These are phyloP conservation scores for Pseudophaeomoniella oleicola DNA, from an alignment of 2,329 filamentous ascomycete genomes.

Conservation along the genomic window DNA sequence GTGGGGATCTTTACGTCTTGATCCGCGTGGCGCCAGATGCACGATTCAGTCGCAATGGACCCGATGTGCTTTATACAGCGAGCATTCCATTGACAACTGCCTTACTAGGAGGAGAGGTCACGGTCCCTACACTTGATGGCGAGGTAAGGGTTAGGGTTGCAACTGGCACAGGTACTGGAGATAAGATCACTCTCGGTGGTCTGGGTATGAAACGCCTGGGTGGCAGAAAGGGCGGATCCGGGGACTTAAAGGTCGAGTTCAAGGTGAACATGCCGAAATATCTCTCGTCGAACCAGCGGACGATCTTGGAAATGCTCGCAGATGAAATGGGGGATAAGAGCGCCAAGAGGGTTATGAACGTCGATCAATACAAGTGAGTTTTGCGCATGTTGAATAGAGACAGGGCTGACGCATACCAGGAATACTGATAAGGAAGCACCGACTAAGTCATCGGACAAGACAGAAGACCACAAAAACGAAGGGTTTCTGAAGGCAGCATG, in stretches of 20 bases:
- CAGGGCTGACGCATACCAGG: conserved; percentile 9
- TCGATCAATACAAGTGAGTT: conserved; percentile 43
- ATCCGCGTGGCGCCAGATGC: conserved; percentile 80
- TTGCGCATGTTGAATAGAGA: not conserved
- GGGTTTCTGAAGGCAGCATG: conserved; percentile 87
- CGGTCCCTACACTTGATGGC: conserved; percentile 77
- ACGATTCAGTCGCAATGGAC: conserved; percentile 75
- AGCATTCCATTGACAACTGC: conserved; percentile 86
- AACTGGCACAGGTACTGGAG: conserved; percentile 83
- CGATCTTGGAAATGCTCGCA: conserved; percentile 86
- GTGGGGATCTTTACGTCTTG: conserved; percentile 81
- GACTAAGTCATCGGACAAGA: conserved; percentile 10
- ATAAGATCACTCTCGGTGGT: conserved; percentile 73
- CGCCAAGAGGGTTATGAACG: conserved; percentile 84
- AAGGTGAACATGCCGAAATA: conserved; percentile 93
- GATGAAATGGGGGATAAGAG: conserved; percentile 91
- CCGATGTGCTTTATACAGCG: conserved; percentile 86
- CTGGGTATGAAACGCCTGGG: conserved; percentile 88
- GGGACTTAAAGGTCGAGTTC: conserved; percentile 88
- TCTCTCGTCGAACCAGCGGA: conserved; percentile 77
- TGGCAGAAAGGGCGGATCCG: conserved; percentile 50
- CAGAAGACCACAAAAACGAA: conserved; percentile 54
- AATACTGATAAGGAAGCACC: conserved; percentile 8
- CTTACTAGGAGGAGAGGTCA: conserved; percentile 77
- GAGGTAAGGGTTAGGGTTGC: conserved; percentile 81